These are phyloP conservation scores for Beauveria varroae DNA, from an alignment of 2,329 filamentous ascomycete genomes.

Conservation along the genomic window DNA sequence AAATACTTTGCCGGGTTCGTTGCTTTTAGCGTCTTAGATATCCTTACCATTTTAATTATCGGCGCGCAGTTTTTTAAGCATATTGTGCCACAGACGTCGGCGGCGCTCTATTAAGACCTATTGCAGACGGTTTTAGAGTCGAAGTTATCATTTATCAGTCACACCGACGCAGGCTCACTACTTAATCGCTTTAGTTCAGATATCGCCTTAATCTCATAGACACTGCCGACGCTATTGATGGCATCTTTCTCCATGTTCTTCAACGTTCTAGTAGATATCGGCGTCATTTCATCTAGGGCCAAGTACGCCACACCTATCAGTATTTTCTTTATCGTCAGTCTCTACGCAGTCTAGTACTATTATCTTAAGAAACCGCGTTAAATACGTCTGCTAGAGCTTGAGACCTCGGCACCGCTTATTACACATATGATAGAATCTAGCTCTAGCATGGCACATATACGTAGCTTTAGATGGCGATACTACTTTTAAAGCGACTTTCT, in stretches of 20 bases:
- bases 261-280: slow-evolving; percentile 13
- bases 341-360: slow-evolving; percentile 24
- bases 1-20: slow-evolving; percentile 9
- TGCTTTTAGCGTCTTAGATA: background rate
- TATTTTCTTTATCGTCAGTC: slow-evolving; percentile 16
- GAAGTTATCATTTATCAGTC: slow-evolving; percentile 15
- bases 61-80: background rate
- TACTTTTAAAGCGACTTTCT: slow-evolving; percentile 34
- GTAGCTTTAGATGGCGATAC: slow-evolving; percentile 46
- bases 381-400: slow-evolving; percentile 28
- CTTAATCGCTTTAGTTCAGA: slow-evolving; percentile 22
- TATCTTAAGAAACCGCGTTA: slow-evolving; percentile 30
- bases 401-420: slow-evolving; percentile 27
- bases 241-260: slow-evolving; percentile 18
- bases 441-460: slow-evolving; percentile 37
- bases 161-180: background rate
- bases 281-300: slow-evolving; percentile 17
- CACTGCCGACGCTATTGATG: slow-evolving; percentile 20
- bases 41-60: background rate
- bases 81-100: background rate
- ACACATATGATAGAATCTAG: slow-evolving; percentile 35
- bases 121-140: background rate
- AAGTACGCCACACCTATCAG: slow-evolving; percentile 23
- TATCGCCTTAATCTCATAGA: slow-evolving; percentile 19
- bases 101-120: background rate